phyloP scores from a whole-genome alignment of 2,329 filamentous ascomycete species.

The Xylaria sp. region DNA sequence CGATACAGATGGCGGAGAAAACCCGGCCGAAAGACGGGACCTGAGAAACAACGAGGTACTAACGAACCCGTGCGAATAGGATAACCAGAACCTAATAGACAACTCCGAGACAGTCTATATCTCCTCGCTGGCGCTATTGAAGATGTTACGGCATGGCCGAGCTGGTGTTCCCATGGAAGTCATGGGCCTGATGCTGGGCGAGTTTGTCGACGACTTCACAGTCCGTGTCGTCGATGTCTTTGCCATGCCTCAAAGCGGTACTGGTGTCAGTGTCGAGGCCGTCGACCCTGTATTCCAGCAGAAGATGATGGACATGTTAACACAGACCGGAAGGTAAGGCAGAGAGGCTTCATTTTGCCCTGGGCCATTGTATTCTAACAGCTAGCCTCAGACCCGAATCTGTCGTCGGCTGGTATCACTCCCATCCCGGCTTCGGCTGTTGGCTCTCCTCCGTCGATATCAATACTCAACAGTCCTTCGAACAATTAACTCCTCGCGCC shows the following conservation, averaged over 20 bases:
- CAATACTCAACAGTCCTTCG: constrained; percentile 99
- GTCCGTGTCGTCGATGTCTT: constrained; percentile 98
- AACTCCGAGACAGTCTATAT: constrained; percentile 99
- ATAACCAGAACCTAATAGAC: constrained; percentile 91
- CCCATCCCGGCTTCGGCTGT: constrained; percentile 98
- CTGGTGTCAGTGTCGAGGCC: constrained; percentile 96
- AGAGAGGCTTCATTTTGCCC: constrained; percentile 19
- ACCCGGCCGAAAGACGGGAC: neutral
- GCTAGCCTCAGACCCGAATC: constrained; percentile 78
- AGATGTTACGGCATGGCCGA: constrained; percentile 98
- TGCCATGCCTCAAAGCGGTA: constrained; percentile 98
- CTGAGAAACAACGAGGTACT: constrained; percentile 20
- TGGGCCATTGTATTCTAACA: constrained; percentile 21
- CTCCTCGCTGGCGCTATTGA: constrained; percentile 93
- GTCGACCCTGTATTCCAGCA: constrained; percentile 99
- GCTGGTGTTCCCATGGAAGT: constrained; percentile 99
- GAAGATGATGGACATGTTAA: constrained; percentile 99
- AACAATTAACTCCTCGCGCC: constrained; percentile 95
- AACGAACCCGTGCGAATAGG: constrained; percentile 63
- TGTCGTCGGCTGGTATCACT: constrained; percentile 99
- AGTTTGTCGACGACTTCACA: constrained; percentile 99
- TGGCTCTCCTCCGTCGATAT: constrained; percentile 99
- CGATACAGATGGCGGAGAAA: neutral
- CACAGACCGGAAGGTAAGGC: constrained; percentile 90
- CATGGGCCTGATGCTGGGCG: constrained; percentile 98